Evolutionary conservation across 1,284 basidiomycete species (phyloP).

Genomic region (Microbotryum saponariae): DNA sequence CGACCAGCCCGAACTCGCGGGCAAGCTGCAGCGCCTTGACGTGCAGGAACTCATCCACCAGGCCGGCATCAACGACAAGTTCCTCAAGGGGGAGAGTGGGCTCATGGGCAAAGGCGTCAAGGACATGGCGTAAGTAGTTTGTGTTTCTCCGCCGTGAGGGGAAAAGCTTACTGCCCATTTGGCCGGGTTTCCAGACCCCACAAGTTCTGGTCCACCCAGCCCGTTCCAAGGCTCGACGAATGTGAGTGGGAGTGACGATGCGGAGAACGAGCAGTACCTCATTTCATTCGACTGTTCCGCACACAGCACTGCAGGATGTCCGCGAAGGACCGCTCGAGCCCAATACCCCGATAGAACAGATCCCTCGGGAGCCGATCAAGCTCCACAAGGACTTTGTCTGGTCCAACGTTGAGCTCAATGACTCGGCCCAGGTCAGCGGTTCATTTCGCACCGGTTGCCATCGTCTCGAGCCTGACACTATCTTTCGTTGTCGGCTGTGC

Average conservation of each 20-base stretch:
- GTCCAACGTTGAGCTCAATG: slow-evolving; percentile 72
- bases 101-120: slow-evolving; percentile 31
- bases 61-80: slow-evolving; percentile 22
- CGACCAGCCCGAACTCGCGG: slow-evolving; percentile 16
- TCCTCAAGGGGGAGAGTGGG: slow-evolving; percentile 20
- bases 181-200: slow-evolving; percentile 43
- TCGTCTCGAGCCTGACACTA: neutral
- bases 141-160: neutral
- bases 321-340: slow-evolving; percentile 82
- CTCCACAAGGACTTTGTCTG: slow-evolving; percentile 92
- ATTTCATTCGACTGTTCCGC: slow-evolving; percentile 32
- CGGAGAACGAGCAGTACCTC: too few relatives aligned
- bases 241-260: neutral
- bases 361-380: slow-evolving; percentile 77
- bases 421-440: slow-evolving; percentile 58
- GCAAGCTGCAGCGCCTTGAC: slow-evolving; percentile 7
- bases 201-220: slow-evolving; percentile 97
- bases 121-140: slow-evolving; percentile 19
- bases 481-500: neutral
- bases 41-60: slow-evolving; percentile 19
- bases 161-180: neutral
- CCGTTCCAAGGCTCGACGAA: slow-evolving; percentile 75
- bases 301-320: slow-evolving; percentile 47
- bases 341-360: slow-evolving; percentile 64
- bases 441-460: neutral